These are phyloP conservation scores for Paecilomyces fulvus DNA, from an alignment of 2,329 filamentous ascomycete species.

Conservation along the genomic window DNA sequence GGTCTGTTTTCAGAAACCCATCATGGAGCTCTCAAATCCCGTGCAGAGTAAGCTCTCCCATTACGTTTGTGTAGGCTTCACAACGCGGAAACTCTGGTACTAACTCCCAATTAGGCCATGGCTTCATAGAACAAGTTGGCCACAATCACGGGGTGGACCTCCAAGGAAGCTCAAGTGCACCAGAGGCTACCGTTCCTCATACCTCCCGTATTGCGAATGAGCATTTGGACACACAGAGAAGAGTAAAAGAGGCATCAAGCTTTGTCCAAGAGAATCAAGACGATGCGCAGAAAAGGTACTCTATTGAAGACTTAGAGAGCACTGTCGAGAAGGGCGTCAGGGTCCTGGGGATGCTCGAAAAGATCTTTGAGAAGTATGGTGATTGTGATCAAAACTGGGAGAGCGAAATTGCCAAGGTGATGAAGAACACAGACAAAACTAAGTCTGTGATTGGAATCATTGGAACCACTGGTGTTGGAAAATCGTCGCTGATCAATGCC, in stretches of 20 bases:
- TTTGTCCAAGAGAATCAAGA: not conserved
- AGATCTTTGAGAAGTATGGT: not conserved
- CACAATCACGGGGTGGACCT: not conserved
- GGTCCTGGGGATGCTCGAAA: not conserved
- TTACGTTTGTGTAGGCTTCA: not conserved
- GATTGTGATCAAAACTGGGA: not conserved
- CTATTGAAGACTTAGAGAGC: not conserved
- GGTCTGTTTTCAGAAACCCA: too few species aligned
- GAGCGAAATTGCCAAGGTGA: not conserved
- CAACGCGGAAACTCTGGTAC: not conserved
- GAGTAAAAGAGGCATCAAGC: too few species aligned
- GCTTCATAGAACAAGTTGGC: not conserved
- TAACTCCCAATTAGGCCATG: not conserved
- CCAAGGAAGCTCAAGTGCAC: not conserved
- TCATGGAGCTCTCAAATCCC: not conserved
- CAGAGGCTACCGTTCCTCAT: not conserved
- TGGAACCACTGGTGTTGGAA: conserved; percentile 29
- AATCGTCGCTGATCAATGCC: not conserved
- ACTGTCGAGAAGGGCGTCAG: not conserved
- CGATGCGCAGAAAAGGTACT: not conserved
- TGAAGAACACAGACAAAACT: not conserved
- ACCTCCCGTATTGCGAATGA: too few species aligned
- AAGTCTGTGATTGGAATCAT: conserved; percentile 48
- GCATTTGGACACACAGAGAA: too few species aligned
- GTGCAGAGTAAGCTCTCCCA: not conserved